Base-by-base conservation (phyloP, 2,329 filamentous ascomycete genomes). In the Penicillium frequentans region DNA sequence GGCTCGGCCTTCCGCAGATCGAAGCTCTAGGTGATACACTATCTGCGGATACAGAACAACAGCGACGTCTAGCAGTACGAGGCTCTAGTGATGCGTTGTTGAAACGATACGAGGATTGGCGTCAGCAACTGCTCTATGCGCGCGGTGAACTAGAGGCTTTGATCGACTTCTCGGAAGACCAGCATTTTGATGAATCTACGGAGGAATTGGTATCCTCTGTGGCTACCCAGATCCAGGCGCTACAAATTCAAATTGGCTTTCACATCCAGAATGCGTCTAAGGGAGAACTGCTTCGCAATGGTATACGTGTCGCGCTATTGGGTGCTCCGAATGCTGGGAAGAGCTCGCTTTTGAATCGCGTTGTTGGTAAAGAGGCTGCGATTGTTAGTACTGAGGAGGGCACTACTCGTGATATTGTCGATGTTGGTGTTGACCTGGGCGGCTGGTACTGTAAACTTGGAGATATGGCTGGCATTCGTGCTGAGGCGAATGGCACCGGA, bases 111-210 rank as follows among this genome's bases (percentile, higher is more conserved):
- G 92, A 97, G 64, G 68, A 68, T 10, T 99, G 95, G 95, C 86
- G 93, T 26, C 79, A 84, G 61, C 81, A 86, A 62, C 77, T 99
- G 19, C 79, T 98, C 7, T 82, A 89, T 60, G 93, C 93, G 10
- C 86, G 95, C 2, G 95, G 91, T 10, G 93, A 98, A 76, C 82
- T 99, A 39, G 95, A 99, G 75, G 95, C 95, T 0, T 77, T 99
- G 64, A 98, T 99, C 60, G 95, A 99, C 75, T 99, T 99, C 72
- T 90, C 91, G 1, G 95, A 99, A 73, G 95, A 98, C 68, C 93
- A 99, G 75, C 90, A 98, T 77, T 96, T 99, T 68, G 93, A 98
- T 65, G 92, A 96, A 74, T 88, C 90, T 3, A 90, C 91, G 0
- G 77, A 82, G 0, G 84, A 90, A 54, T 80, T 98, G 23, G 82